Evolutionary conservation across 2,329 filamentous ascomycete genomes (phyloP), one percentile per base, ranked within the genome.

Genomic region (Botrytis fabae): DNA sequence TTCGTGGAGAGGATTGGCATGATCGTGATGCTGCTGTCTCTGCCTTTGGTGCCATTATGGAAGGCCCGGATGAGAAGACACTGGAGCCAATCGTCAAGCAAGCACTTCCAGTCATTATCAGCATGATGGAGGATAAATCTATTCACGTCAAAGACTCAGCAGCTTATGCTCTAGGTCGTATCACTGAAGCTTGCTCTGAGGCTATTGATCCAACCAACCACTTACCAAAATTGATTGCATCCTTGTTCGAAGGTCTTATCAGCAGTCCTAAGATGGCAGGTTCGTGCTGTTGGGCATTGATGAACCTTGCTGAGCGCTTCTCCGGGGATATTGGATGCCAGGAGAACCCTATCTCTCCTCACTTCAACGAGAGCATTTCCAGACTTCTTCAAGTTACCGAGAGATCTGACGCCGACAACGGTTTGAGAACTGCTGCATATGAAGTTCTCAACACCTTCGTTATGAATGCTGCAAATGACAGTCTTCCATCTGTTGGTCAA

Each of bases 271-370:
- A 97, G 89, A 99, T 99, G 91, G 96, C 95, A 46, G 91, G 94
- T 72, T 99, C 96, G 44, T 98, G 96, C 90, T 99, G 96, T 85
- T 98, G 97, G 96, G 95, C 96, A 46, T 85, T 99, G 77, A 98
- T 99, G 93, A 99, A 98, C 84, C 85, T 99, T 81, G 95, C 96
- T 18, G 96, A 99, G 81, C 92, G 95, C 75, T 99, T 98, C 81
- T 93, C 94, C 44, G 94, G 94, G 73, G 95, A 98, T 72, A 88
- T 91, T 72, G 93, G 93, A 68, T 92, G 91, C 74, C 79, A 86
- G 60, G 86, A 91, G 79, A 99, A 98, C 84, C 88, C 94, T 61
- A 86, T 99, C 68, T 97, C 95, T 2, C 90, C 91, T 75, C 94
- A 98, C 84, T 99, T 99, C 85, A 92, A 97, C 84, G 90, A 95